phyloP scores from a whole-genome alignment of 1,284 basidiomycete genomes.

The Ceratobasidium sp. region DNA sequence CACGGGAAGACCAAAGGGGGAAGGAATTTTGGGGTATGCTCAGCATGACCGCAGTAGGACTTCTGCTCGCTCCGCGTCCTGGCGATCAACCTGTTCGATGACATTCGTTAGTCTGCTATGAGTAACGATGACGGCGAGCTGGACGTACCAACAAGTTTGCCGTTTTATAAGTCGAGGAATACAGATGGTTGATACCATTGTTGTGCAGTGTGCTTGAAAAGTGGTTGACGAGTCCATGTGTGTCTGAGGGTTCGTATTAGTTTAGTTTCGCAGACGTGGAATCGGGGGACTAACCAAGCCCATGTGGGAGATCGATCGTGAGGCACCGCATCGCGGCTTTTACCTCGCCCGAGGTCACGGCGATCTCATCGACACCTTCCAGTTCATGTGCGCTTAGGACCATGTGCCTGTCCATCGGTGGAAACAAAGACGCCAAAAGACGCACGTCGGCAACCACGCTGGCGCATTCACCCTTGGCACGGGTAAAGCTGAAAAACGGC shows the following conservation, averaged over 20 bases:
- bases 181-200: constrained; percentile 80
- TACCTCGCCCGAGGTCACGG: constrained; percentile 16
- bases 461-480: constrained; percentile 66
- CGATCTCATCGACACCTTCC: constrained; percentile 57
- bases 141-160: constrained; percentile 72
- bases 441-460: constrained; percentile 69
- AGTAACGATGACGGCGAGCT: neutral
- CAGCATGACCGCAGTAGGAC: constrained; percentile 55
- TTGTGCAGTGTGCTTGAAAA: constrained; percentile 75
- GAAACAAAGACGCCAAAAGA: constrained; percentile 68
- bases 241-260: constrained; percentile 54
- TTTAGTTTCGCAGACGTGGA: constrained; percentile 12
- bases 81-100: constrained; percentile 54
- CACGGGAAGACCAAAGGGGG: neutral
- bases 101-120: neutral
- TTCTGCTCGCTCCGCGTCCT: constrained; percentile 54
- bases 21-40: constrained; percentile 3
- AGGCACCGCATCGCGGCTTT: constrained; percentile 58
- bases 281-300: constrained; percentile 59
- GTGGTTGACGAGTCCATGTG: constrained; percentile 75
- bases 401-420: constrained; percentile 70
- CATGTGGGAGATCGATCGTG: constrained; percentile 71
- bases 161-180: constrained; percentile 82
- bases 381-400: constrained; percentile 72
- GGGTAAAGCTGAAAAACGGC: constrained; percentile 79